phyloP scores from a whole-genome alignment of 495 filamentous ascomycete species.

The Penicillium maclennaniae region DNA sequence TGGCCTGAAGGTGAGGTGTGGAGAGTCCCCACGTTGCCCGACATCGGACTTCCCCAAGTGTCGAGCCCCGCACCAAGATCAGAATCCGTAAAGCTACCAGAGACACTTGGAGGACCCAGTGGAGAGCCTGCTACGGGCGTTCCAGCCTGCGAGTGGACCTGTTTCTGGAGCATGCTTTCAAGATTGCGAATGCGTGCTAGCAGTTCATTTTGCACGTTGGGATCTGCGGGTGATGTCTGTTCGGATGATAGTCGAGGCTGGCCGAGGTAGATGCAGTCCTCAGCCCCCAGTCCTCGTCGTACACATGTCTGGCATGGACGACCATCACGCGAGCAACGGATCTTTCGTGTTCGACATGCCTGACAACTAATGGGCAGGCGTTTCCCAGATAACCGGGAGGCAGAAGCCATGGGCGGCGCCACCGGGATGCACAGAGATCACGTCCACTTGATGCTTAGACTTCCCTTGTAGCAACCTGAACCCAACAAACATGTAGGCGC shows the following conservation, averaged over 20 bases:
- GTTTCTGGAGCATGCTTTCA: conserved; percentile 37
- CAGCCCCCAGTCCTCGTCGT: conserved; percentile 36
- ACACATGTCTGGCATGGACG: conserved; percentile 42
- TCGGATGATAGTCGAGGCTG: conserved; percentile 38
- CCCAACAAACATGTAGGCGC: background rate
- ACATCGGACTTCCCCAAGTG: conserved; percentile 20
- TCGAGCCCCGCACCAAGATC: conserved; percentile 22
- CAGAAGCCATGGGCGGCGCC: conserved; percentile 17
- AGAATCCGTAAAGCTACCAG: conserved; percentile 32
- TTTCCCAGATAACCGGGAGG: conserved; percentile 32
- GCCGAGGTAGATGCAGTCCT: conserved; percentile 42
- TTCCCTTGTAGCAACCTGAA: background rate
- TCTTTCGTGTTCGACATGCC: conserved; percentile 40
- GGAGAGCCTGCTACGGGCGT: conserved; percentile 29
- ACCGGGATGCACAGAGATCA: background rate
- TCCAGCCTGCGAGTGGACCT: conserved; percentile 21
- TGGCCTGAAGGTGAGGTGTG: conserved; percentile 38
- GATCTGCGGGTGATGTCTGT: conserved; percentile 23
- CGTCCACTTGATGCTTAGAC: background rate
- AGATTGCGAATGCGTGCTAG: conserved; percentile 37
- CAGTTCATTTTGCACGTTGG: conserved; percentile 32
- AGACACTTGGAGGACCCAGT: conserved; percentile 26
- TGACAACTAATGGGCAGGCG: conserved; percentile 43
- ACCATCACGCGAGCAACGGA: conserved; percentile 40
- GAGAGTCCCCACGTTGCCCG: conserved; percentile 28